Conservation (phyloP, 2,329 filamentous ascomycete genomes). For the Arthrobotrys musiformis region DNA sequence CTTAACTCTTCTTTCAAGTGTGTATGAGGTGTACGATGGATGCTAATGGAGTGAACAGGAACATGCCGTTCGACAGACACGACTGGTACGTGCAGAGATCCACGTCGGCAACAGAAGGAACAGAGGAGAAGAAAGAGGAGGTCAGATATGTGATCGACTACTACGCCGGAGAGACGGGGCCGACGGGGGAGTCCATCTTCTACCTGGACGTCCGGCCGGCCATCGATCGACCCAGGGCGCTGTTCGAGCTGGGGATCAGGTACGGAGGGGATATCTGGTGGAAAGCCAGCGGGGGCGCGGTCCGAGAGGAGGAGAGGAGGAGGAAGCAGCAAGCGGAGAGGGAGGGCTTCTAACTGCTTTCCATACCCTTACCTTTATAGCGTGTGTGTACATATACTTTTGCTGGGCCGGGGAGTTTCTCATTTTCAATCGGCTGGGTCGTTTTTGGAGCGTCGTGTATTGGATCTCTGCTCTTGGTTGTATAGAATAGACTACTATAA, state of each 20-base stretch:
- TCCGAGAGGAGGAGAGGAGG: conserved; percentile 65
- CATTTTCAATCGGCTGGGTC: conserved; percentile 2
- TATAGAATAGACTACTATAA: conserved; percentile 1
- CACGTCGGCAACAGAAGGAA: conserved; percentile 73
- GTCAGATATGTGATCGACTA: conserved; percentile 97
- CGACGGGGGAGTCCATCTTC: conserved; percentile 91
- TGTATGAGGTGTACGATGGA: not conserved
- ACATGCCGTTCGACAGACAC: conserved; percentile 90
- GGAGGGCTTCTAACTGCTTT: conserved; percentile 23
- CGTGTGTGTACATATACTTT: not conserved
- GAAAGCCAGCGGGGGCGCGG: conserved; percentile 79
- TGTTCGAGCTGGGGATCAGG: conserved; percentile 82
- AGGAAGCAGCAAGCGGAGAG: conserved; percentile 59
- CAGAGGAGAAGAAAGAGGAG: conserved; percentile 62
- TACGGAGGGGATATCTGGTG: conserved; percentile 97
- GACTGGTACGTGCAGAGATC: conserved; percentile 93
- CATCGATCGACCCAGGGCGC: conserved; percentile 79
- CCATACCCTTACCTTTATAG: not conserved
- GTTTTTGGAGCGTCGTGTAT: conserved; percentile 18
- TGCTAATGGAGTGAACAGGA: conserved; percentile 13
- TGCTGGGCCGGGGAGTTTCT: conserved; percentile 22
- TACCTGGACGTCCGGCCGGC: conserved; percentile 94
- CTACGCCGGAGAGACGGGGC: conserved; percentile 83
- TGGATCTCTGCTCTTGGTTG: conserved; percentile 21
- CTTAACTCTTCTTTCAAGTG: not conserved